Conservation (phyloP, 202 grass and related monocot genomes). For the Miscanthus sacchariflorus region DNA sequence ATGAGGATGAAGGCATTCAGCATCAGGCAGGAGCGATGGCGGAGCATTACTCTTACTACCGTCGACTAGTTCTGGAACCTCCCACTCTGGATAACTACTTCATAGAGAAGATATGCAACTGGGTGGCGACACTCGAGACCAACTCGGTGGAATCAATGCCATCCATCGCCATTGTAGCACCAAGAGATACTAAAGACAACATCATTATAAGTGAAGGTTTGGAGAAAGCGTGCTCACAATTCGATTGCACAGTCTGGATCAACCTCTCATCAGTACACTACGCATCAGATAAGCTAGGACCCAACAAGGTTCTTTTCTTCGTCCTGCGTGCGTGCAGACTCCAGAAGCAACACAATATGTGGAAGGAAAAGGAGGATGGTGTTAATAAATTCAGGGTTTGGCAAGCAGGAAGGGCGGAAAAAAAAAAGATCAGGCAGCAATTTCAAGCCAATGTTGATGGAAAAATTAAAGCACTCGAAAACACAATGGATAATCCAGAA, state of each 20-base stretch:
- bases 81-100: not conserved
- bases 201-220: not conserved
- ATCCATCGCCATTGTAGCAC: not conserved
- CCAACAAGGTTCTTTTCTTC: not conserved
- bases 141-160: rapidly evolving
- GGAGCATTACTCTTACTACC: too few relatives aligned
- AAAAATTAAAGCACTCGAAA: too few relatives aligned
- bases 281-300: not conserved
- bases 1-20: too few relatives aligned
- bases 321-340: not conserved
- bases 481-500: too few relatives aligned
- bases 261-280: not conserved
- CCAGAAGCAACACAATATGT: not conserved
- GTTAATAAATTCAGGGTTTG: too few relatives aligned
- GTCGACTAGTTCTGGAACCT: too few relatives aligned
- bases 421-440: too few relatives aligned
- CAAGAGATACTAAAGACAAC: not conserved
- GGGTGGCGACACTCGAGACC: not conserved
- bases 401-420: too few relatives aligned
- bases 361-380: not conserved
- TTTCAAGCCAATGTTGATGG: too few relatives aligned
- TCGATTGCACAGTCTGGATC: not conserved
- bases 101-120: not conserved
- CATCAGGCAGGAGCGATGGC: too few relatives aligned
- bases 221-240: not conserved